Conservation (phyloP, 495 filamentous ascomycete genomes). For the Mycothermus thermophilus region DNA sequence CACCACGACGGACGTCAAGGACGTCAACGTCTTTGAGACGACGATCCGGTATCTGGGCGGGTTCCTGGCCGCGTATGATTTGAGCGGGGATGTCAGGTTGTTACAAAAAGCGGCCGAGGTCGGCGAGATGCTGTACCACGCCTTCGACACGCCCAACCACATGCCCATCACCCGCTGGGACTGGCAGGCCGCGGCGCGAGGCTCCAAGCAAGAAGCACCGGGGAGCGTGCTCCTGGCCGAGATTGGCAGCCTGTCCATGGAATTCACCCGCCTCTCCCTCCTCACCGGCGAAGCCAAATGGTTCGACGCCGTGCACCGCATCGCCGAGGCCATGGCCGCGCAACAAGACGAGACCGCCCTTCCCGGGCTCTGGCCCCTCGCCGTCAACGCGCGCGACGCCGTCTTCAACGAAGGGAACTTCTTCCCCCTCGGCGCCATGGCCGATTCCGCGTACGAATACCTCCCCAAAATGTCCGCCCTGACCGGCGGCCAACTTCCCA, state of each 20-base stretch:
- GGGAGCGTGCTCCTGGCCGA: constrained; percentile 42
- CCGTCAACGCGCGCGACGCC: constrained; percentile 17
- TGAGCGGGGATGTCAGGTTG: constrained; percentile 48
- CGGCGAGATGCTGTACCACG: constrained; percentile 57
- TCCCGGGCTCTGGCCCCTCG: constrained; percentile 43
- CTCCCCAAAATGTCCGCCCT: constrained; percentile 53
- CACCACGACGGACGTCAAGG: constrained; percentile 29
- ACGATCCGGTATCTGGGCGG: constrained; percentile 65
- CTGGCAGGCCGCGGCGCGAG: constrained; percentile 64
- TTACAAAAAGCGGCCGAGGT: constrained; percentile 64
- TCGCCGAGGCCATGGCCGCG: constrained; percentile 56
- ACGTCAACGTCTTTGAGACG: constrained; percentile 60
- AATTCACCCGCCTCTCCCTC: constrained; percentile 72
- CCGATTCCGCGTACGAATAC: constrained; percentile 86
- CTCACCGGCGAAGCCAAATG: constrained; percentile 68
- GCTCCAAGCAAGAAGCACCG: constrained; percentile 48
- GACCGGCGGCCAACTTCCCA: constrained; percentile 17
- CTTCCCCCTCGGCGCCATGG: constrained; percentile 63
- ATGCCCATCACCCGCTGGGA: constrained; percentile 55
- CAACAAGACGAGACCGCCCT: constrained; percentile 51
- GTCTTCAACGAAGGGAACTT: constrained; percentile 16
- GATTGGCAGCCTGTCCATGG: constrained; percentile 61
- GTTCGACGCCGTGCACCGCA: constrained; percentile 68
- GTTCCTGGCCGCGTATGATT: constrained; percentile 60
- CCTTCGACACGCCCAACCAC: constrained; percentile 75